These are phyloP conservation scores for Letharia columbiana DNA, from an alignment of 495 filamentous ascomycete genomes.

Conservation along the genomic window DNA sequence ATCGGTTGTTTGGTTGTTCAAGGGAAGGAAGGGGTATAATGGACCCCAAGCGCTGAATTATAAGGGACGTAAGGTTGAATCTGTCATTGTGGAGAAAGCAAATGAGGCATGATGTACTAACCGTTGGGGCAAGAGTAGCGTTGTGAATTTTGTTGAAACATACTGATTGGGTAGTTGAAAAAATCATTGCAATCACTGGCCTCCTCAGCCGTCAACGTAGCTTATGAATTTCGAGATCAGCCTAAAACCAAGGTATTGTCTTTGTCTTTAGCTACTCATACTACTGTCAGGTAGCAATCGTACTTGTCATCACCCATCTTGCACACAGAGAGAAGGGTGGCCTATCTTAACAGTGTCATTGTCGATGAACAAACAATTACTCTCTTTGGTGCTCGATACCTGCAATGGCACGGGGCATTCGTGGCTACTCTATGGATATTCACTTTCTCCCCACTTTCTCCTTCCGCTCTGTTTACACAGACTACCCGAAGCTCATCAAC, in stretches of 20 bases:
- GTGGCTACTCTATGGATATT: neutral
- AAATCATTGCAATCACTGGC: neutral
- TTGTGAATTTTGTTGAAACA: neutral
- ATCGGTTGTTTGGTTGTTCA: constrained; percentile 34
- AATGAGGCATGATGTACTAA: neutral
- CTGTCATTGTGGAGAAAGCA: neutral
- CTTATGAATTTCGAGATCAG: neutral
- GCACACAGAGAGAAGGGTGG: neutral
- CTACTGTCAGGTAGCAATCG: neutral
- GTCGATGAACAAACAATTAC: neutral
- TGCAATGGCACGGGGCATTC: neutral
- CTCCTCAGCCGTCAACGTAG: neutral
- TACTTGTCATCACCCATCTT: neutral
- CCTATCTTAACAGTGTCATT: neutral
- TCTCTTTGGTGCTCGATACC: neutral
- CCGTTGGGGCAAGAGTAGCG: no score
- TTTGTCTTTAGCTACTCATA: neutral
- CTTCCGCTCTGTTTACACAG: neutral
- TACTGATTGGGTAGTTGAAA: neutral
- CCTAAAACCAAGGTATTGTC: neutral
- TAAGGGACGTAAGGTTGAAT: neutral
- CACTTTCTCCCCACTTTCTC: neutral
- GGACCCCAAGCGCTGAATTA: constrained; percentile 12
- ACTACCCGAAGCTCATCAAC: neutral
- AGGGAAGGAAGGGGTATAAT: constrained; percentile 14